Conservation (phyloP, 768 basidiomycete species). For the Leucosporidium creatinivorum region DNA sequence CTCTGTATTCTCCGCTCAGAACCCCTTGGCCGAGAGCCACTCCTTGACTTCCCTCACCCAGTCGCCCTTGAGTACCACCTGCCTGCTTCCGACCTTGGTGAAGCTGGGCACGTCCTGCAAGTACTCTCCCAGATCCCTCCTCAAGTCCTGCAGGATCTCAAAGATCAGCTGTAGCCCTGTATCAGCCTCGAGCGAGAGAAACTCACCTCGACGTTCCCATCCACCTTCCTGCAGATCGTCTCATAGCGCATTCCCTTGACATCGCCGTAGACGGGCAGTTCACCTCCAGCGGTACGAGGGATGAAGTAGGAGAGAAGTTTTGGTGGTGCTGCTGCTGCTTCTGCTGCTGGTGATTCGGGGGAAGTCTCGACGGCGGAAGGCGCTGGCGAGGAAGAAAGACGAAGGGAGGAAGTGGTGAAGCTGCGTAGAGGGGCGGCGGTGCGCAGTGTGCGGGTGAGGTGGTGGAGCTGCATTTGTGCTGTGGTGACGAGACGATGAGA, state of each 20-base stretch:
- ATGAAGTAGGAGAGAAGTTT: not conserved
- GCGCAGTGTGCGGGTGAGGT: no score
- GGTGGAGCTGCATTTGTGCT: no score
- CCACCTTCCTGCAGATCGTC: slow-evolving; percentile 1
- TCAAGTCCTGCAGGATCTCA: not conserved
- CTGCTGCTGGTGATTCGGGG: no score
- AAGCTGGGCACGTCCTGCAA: not conserved
- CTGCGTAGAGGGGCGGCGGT: no score
- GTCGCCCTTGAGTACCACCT: slow-evolving; percentile 22
- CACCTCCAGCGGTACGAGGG: not conserved
- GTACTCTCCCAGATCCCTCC: not conserved
- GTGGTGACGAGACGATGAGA: no score
- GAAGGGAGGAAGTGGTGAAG: no score
- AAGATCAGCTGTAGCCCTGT: no score
- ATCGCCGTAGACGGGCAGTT: slow-evolving; percentile 1
- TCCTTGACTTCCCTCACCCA: slow-evolving; percentile 27
- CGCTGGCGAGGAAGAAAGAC: no score
- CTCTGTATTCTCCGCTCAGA: not conserved
- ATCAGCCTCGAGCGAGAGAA: no score
- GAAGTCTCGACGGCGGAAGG: no score
- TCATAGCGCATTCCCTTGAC: slow-evolving; percentile 3
- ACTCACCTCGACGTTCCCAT: slow-evolving; percentile 2
- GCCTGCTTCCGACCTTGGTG: slow-evolving; percentile 13
- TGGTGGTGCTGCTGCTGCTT: not conserved
- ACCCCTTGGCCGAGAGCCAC: slow-evolving; percentile 16